Evolutionary conservation across 176 grass and related monocot species (phyloP), one percentile per base, ranked within the genome.

Genomic region (Canna indica): DNA sequence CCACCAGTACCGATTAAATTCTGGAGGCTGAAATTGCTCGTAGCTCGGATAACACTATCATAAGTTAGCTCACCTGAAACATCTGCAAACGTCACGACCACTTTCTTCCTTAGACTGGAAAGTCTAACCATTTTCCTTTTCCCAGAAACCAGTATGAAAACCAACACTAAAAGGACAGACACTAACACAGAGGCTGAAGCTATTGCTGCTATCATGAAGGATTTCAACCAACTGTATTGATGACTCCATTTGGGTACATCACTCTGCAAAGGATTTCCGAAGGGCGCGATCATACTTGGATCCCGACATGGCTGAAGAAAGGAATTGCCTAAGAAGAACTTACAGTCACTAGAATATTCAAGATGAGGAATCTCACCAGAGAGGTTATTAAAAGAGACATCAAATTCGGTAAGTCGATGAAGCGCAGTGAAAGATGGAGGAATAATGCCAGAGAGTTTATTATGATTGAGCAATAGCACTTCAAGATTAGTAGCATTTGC

Each of bases 371-470:
- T 90, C 30, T 59, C 58, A 3, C 87, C 87, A 18, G 87, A 90
- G 67, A 90, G 74, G 61, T 86, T 90, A 59, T 90, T 90, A 18
- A 86, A 83, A 22, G 87, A 90, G 63, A 86, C 74, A 75, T 90
- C 80, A 36, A 90, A 42, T 48, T 72, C 22, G 14, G 27, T 35
- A 5, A 90, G 73, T 38, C 69, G 76, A 24, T 59, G 42, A 34
- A 90, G 80, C 45, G 67, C 67, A 53, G 58, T 66, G 83, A 90
- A 83, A 68, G 34, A 71, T 46, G 30, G 41, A 75, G 87, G 83
- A 59, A 90, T 83, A 44, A 26, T 80, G 72, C 86, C 86, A 41
- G 82, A 80, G 20, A 90, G 77, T 24, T 44, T 70, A 72, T 90
- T 90, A 70, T 90, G 79, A 75, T 74, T 70, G 32, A 90, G 73